These are phyloP conservation scores for Neocucurbitaria cava DNA, from an alignment of 2,329 filamentous ascomycete genomes.

Conservation along the genomic window DNA sequence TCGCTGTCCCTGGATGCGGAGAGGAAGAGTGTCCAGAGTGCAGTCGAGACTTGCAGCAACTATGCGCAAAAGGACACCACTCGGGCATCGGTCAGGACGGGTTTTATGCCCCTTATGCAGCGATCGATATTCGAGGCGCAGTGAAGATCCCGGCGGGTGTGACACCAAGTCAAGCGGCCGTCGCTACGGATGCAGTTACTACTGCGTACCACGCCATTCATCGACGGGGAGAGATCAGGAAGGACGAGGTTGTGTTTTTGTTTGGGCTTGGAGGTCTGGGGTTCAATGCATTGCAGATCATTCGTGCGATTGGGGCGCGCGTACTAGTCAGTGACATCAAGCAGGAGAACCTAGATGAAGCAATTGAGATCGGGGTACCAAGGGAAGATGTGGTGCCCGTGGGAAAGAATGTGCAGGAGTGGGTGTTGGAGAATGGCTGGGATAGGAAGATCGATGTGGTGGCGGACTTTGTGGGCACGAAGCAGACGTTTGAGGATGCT, in stretches of 20 bases:
- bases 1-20: constrained; percentile 26
- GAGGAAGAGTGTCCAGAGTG: constrained; percentile 20
- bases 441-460: constrained; percentile 22
- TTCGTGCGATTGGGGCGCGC: constrained; percentile 22
- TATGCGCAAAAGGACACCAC: constrained; percentile 19
- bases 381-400: constrained; percentile 22
- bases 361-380: constrained; percentile 17
- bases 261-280: constrained; percentile 30
- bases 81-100: constrained; percentile 29
- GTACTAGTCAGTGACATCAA: constrained; percentile 32
- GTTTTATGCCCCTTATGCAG: constrained; percentile 22
- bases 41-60: constrained; percentile 17
- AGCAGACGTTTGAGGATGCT: constrained; percentile 28
- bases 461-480: constrained; percentile 30
- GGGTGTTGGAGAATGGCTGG: constrained; percentile 26
- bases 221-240: constrained; percentile 17
- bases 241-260: constrained; percentile 23
- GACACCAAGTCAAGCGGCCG: constrained; percentile 23
- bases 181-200: constrained; percentile 29
- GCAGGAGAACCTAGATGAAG: constrained; percentile 29
- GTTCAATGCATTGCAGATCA: constrained; percentile 30
- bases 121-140: constrained; percentile 20
- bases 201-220: constrained; percentile 34
- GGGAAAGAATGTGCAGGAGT: constrained; percentile 20
- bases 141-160: constrained; percentile 24